These are phyloP conservation scores for Naganishia albida DNA, from an alignment of 1,284 basidiomycete species.

Conservation along the genomic window DNA sequence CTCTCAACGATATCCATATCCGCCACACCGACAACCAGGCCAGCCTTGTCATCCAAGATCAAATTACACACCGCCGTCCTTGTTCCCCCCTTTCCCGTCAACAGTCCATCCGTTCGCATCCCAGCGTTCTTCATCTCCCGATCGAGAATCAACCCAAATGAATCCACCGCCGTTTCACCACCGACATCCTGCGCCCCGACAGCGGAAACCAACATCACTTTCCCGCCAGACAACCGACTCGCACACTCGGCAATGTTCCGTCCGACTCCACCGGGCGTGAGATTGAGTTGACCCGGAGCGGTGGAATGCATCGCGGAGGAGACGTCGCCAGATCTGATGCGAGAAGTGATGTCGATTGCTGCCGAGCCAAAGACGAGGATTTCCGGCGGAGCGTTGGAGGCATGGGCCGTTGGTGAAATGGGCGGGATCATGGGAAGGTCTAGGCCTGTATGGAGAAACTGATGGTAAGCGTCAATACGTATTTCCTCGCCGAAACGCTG, in stretches of 20 bases:
- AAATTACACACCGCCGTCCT: constrained; percentile 82
- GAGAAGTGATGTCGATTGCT: constrained; percentile 81
- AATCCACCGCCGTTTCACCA: constrained; percentile 56
- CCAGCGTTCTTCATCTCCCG: constrained; percentile 64
- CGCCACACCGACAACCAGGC: constrained; percentile 79
- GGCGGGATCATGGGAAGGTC: background rate
- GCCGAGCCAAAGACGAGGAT: constrained; percentile 77
- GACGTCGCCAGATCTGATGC: constrained; percentile 44
- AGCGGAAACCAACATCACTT: constrained; percentile 55
- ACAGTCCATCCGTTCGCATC: constrained; percentile 80
- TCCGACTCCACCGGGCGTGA: constrained; percentile 86
- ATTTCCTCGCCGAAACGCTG: background rate
- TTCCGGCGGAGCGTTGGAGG: constrained; percentile 31
- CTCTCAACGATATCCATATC: constrained; percentile 78
- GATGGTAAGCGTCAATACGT: constrained; percentile 24
- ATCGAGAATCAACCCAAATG: constrained; percentile 66
- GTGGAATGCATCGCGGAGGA: constrained; percentile 64
- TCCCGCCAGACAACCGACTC: constrained; percentile 18
- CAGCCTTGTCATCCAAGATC: constrained; percentile 70
- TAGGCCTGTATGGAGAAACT: constrained; percentile 19
- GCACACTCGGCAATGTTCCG: constrained; percentile 92
- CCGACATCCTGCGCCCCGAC: constrained; percentile 56
- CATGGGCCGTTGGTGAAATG: constrained; percentile 32
- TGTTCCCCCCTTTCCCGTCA: constrained; percentile 45
- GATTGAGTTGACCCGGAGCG: constrained; percentile 69